Percentiles rank a stretch among this genome's conserved stretches.
These are phyloP conservation scores for Cladophialophora immunda DNA, from an alignment of 2,329 filamentous ascomycete species.

Conservation along the genomic window DNA sequence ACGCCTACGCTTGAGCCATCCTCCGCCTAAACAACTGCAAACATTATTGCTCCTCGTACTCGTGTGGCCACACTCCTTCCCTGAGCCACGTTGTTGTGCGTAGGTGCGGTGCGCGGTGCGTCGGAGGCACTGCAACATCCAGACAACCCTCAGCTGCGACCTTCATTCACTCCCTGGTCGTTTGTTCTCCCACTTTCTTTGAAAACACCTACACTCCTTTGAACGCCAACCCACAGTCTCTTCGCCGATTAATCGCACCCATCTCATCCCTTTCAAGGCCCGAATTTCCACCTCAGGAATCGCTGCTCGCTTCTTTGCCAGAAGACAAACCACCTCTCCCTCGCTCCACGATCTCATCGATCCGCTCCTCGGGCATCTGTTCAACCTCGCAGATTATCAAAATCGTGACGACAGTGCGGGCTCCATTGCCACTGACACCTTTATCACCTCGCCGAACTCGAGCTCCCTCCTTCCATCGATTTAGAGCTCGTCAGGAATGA, in stretches of 20 bases:
- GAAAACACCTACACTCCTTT: slow-evolving; percentile 12
- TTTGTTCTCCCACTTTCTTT: slow-evolving; percentile 14
- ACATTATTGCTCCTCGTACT: neutral
- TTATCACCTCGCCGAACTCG: neutral
- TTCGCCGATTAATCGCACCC: neutral
- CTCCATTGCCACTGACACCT: neutral
- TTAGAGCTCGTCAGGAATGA: neutral
- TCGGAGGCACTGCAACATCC: slow-evolving; percentile 7
- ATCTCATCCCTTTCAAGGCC: neutral
- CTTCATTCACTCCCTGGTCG: slow-evolving; percentile 3
- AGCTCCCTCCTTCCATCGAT: neutral
- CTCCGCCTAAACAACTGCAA: slow-evolving; percentile 13
- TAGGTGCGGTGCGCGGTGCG: neutral
- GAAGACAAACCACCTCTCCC: neutral
- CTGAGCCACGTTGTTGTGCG: slow-evolving; percentile 6
- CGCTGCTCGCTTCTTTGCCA: neutral
- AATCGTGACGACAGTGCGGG: neutral
- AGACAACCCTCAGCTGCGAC: slow-evolving; percentile 20
- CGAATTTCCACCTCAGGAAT: neutral
- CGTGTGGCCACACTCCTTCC: neutral
- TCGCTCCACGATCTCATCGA: slow-evolving; percentile 2
- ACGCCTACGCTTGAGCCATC: slow-evolving; percentile 1
- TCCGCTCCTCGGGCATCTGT: slow-evolving; percentile 2
- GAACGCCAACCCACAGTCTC: neutral
- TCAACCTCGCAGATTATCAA: neutral